These are phyloP conservation scores for Fusarium sp. DNA, from an alignment of 2,329 filamentous ascomycete species.

Conservation along the genomic window DNA sequence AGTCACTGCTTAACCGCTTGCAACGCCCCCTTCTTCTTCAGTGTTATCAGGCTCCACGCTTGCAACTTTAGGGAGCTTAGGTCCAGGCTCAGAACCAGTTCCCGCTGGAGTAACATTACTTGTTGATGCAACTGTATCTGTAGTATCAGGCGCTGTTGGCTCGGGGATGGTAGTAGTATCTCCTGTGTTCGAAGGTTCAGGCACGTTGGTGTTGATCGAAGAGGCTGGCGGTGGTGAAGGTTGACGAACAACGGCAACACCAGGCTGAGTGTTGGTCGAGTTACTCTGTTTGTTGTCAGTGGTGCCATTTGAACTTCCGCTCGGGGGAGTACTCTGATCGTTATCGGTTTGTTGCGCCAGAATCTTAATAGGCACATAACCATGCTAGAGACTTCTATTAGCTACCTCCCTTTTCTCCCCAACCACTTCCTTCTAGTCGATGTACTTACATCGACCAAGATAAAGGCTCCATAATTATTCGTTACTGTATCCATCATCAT, in stretches of 20 bases:
- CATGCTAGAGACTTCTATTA: slow-evolving; percentile 9
- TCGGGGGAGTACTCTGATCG: not conserved
- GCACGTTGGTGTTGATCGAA: too few relatives aligned
- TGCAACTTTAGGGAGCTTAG: not conserved
- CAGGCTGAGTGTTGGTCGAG: not conserved
- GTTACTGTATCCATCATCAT: slow-evolving; percentile 30
- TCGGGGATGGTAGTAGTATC: not conserved
- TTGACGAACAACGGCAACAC: not conserved
- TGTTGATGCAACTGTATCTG: not conserved
- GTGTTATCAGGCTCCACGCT: not conserved
- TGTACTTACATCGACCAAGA: slow-evolving; percentile 42
- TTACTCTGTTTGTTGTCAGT: not conserved
- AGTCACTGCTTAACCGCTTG: slow-evolving; percentile 5
- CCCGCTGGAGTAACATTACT: not conserved
- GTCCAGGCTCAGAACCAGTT: not conserved
- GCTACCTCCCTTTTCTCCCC: not conserved
- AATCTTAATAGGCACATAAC: slow-evolving; percentile 12
- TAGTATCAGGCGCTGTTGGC: not conserved
- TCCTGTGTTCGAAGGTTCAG: not conserved
- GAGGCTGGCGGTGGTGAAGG: not conserved
- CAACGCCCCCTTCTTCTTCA: not conserved
- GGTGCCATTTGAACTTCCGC: not conserved
- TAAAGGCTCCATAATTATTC: slow-evolving; percentile 33
- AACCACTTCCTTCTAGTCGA: not conserved
- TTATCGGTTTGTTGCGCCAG: not conserved